A percentile compares a stretch with the other conserved stretches of the same genome.
These are phyloP conservation scores for Neofusicoccum parvum DNA, from an alignment of 2,329 filamentous ascomycete genomes.

Conservation along the genomic window DNA sequence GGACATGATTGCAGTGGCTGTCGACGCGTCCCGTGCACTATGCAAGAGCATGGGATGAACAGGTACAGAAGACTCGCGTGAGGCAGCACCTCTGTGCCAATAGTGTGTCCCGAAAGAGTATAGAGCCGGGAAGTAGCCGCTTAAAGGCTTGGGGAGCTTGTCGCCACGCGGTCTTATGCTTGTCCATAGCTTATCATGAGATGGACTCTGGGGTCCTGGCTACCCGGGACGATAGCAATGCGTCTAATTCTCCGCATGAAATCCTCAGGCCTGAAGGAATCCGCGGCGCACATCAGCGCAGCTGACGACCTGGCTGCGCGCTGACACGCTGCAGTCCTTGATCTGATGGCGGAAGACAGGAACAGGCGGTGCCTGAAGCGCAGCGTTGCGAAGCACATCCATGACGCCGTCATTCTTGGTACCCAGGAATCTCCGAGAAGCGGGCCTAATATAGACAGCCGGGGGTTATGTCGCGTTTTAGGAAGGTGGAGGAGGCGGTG, in stretches of 20 bases:
- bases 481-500: not conserved
- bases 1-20: not conserved
- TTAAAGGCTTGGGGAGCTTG: slow-evolving; percentile 1
- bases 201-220: not conserved
- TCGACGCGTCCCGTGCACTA: not conserved
- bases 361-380: not conserved
- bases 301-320: no score
- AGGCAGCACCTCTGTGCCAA: not conserved
- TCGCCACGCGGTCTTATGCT: not conserved
- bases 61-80: not conserved
- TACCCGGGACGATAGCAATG: not conserved
- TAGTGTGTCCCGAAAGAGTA: not conserved
- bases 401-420: not conserved
- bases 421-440: not conserved
- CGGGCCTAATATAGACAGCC: not conserved
- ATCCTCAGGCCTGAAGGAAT: no score
- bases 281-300: no score
- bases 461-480: not conserved
- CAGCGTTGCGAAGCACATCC: not conserved
- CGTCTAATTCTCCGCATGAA: not conserved
- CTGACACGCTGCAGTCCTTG: no score
- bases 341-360: no score
- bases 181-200: not conserved
- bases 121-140: not conserved
- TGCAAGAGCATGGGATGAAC: not conserved